Base-by-base conservation (phyloP, 768 basidiomycete species). In the Mycena rebaudengoi region DNA sequence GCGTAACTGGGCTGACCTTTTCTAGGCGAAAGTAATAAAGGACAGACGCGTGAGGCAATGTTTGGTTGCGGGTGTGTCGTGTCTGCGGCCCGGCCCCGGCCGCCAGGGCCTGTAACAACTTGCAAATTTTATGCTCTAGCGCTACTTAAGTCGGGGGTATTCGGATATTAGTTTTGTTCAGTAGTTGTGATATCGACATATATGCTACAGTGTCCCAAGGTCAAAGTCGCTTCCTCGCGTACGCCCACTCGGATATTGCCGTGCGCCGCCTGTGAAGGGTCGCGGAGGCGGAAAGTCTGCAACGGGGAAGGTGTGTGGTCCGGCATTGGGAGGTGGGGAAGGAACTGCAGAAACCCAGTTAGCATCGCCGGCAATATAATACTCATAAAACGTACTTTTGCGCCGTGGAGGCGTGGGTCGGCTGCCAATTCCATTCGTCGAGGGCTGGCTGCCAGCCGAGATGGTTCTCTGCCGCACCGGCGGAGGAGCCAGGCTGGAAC, bases 271-370 rank as follows among this genome's bases (percentile, higher is more conserved):
- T 33, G 73, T 73, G 74, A 94, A 95, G 26, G 81, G 80, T 39
- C 92, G 86, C 5, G 94, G 94, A 14, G 88, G 87, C 1, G 94
- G 94, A 72, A 95, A 94, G 51, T 89, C 91, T 14, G 80, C 78
- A n/a, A 88, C 85, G 7, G 91, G 92, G 72, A 94, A 95, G 16
- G 82, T 88, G 70, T 92, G 90, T 23, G 82, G 74, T 10, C 92
- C 92, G 40, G 83, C 85, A 56, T 82, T 86, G 3, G 92, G 86
- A 25, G 84, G 82, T 45, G 85, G 84, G 5, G 85, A 83, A 26
- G 81, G 82, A 26, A 85, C 84, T 85, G 58, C 61, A 46, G 39
- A 35, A 60, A 40, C 39, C 52, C 45, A 53, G 20, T 39, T 14
- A 58, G 55, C 67, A 44, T 57, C 49, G 60, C 30, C 62, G 63